Percentiles rank a stretch among this genome's conserved stretches.
These are phyloP conservation scores for Blastobotrys chiropterorum DNA, from an alignment of 805 yeast species.

Conservation along the genomic window DNA sequence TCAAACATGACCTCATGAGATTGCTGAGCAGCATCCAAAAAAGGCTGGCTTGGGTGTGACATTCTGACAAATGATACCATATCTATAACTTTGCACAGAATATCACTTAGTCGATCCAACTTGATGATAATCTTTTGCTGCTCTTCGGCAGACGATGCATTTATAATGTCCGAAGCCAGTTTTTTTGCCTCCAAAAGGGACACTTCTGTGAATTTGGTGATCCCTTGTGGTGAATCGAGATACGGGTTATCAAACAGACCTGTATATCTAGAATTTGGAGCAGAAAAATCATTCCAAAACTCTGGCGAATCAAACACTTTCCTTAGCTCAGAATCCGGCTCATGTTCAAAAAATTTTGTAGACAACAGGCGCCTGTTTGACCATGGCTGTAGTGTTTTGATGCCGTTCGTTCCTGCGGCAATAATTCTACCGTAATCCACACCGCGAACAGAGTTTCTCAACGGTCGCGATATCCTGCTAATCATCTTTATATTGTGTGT, in stretches of 20 bases:
- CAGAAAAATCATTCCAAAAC: conserved; percentile 8
- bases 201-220: conserved; percentile 56
- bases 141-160: conserved; percentile 35
- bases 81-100: conserved; percentile 87
- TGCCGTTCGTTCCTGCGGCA: neutral
- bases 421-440: neutral
- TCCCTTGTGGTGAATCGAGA: conserved; percentile 63
- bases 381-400: neutral
- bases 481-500: neutral
- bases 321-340: conserved; percentile 5
- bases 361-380: neutral
- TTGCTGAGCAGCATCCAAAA: conserved; percentile 74
- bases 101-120: conserved; percentile 80
- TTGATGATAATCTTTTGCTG: conserved; percentile 48
- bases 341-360: conserved; percentile 2
- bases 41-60: conserved; percentile 69
- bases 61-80: conserved; percentile 88
- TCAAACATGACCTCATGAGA: conserved; percentile 87
- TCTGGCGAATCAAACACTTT: conserved; percentile 9
- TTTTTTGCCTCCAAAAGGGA: conserved; percentile 62
- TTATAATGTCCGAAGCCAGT: conserved; percentile 52
- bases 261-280: conserved; percentile 20
- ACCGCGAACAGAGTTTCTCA: neutral
- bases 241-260: conserved; percentile 77
- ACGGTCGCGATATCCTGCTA: neutral